Percentiles rank a stretch among this genome's conserved stretches.
Evolutionary conservation across 129 eudicot genomes (phyloP).

Genomic region (Chrysanthemum lavandulifolium): DNA sequence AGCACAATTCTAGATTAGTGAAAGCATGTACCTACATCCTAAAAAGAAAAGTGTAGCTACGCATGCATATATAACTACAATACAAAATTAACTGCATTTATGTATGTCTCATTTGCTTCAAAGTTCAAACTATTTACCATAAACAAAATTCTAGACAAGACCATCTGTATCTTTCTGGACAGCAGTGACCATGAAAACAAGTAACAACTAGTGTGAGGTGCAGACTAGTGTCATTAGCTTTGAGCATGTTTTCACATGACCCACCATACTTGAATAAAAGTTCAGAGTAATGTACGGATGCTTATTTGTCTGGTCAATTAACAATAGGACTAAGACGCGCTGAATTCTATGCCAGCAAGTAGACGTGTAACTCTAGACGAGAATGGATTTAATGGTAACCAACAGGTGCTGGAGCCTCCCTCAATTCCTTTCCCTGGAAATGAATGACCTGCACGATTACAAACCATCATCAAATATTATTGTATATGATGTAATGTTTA

Average conservation of each 20-base stretch:
- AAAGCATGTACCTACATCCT: slow-evolving; percentile 32
- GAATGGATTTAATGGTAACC: slow-evolving; percentile 59
- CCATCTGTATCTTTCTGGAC: too few relatives aligned
- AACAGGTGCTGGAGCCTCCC: slow-evolving; percentile 86
- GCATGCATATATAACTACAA: slow-evolving; percentile 30
- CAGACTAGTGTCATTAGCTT: too few relatives aligned
- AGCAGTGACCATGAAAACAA: too few relatives aligned
- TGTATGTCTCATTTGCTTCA: slow-evolving; percentile 13
- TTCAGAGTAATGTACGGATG: slow-evolving; percentile 14
- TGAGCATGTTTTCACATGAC: too few relatives aligned
- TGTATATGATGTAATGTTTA: neutral
- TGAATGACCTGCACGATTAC: slow-evolving; percentile 74
- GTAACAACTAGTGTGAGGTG: too few relatives aligned
- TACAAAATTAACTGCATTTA: slow-evolving; percentile 35
- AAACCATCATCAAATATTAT: slow-evolving; percentile 4
- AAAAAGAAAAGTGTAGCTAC: slow-evolving; percentile 23
- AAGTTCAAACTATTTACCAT: neutral
- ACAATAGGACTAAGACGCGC: neutral
- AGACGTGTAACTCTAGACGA: slow-evolving; percentile 3
- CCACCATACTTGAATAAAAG: slow-evolving; percentile 1
- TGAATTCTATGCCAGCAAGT: neutral
- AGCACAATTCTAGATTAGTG: slow-evolving; percentile 33
- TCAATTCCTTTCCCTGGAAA: slow-evolving; percentile 82
- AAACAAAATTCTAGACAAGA: too few relatives aligned
- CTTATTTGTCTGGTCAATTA: slow-evolving; percentile 9